Evolutionary conservation across 148 eudicot species (phyloP).

Genomic region (Amaranthus palmeri): DNA sequence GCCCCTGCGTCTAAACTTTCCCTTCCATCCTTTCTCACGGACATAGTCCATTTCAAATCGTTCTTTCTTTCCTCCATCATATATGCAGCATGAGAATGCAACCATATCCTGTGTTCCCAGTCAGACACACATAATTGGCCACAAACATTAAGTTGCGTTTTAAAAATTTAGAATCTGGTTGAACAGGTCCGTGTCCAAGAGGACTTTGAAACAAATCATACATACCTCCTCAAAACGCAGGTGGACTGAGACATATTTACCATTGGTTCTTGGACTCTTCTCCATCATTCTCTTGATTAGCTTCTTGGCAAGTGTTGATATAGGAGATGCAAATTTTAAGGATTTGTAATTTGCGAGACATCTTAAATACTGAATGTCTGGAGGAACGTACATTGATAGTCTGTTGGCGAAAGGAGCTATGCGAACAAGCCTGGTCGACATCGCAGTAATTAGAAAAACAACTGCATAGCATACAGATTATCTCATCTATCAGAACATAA

Average conservation of each 20-base stretch:
- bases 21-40: conserved; percentile 78
- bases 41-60: conserved; percentile 48
- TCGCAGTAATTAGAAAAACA: background rate
- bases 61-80: conserved; percentile 71
- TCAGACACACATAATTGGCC: background rate
- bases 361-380: conserved; percentile 59
- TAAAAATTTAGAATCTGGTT: background rate
- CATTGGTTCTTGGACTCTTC: conserved; percentile 47
- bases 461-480: background rate
- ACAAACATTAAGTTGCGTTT: background rate
- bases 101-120: conserved; percentile 67
- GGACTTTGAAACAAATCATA: background rate
- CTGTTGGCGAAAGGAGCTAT: conserved; percentile 90
- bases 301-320: conserved; percentile 49
- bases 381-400: conserved; percentile 62
- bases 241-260: conserved; percentile 74
- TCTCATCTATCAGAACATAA: background rate
- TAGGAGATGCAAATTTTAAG: conserved; percentile 61
- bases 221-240: conserved; percentile 93
- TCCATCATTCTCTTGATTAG: conserved; percentile 52
- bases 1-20: conserved; percentile 57
- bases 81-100: conserved; percentile 81
- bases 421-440: conserved; percentile 56
- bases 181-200: background rate
- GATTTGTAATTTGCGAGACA: conserved; percentile 80